Evolutionary conservation across 768 basidiomycete genomes (phyloP).

Genomic region (Lactifluus echinatus): DNA sequence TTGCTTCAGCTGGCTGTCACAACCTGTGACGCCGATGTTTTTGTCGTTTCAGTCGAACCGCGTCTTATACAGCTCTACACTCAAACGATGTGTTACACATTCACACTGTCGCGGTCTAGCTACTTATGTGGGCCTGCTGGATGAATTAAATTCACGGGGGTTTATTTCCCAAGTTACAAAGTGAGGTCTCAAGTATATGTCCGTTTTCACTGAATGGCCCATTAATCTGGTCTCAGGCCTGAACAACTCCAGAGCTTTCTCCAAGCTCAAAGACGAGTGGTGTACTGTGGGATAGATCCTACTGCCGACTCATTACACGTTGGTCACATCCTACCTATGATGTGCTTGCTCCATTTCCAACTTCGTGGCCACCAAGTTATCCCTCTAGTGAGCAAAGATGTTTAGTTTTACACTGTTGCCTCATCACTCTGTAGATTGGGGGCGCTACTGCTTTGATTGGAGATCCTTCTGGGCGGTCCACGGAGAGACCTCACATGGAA

Average conservation of each 20-base stretch:
- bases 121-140: not conserved
- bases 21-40: constrained; percentile 1
- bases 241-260: constrained; percentile 16
- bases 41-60: not conserved
- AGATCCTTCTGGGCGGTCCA: constrained; percentile 85
- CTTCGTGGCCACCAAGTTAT: constrained; percentile 75
- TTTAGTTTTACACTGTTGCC: not conserved
- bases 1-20: too few species aligned
- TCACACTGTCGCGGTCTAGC: not conserved
- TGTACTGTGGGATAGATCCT: constrained; percentile 91
- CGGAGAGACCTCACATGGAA: constrained; percentile 68
- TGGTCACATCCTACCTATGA: constrained; percentile 85
- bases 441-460: constrained; percentile 96
- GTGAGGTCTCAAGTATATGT: constrained; percentile 1
- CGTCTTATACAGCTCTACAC: not conserved
- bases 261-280: constrained; percentile 32
- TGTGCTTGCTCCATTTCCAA: constrained; percentile 83
- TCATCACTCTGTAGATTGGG: constrained; percentile 57
- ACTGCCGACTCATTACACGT: constrained; percentile 86
- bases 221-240: constrained; percentile 5
- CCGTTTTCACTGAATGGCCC: not conserved
- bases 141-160: constrained; percentile 14
- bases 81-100: not conserved
- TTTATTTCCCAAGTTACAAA: constrained; percentile 20
- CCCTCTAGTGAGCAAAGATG: constrained; percentile 56